These are phyloP conservation scores for Thielaviopsis punctulata DNA, from an alignment of 2,329 filamentous ascomycete species.

Conservation along the genomic window DNA sequence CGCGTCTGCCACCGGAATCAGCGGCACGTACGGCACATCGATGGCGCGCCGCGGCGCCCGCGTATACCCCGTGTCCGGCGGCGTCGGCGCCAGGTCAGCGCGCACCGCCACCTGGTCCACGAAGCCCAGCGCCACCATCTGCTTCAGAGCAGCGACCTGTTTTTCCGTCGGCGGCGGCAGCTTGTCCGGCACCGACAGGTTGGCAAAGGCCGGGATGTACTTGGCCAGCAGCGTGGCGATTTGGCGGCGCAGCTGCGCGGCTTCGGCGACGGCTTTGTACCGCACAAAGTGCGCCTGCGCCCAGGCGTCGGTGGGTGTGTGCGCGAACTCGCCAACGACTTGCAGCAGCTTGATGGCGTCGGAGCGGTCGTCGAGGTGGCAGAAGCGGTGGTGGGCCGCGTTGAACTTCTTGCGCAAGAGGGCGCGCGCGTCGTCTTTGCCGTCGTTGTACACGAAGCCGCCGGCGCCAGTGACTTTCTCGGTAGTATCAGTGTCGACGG, in stretches of 20 bases:
- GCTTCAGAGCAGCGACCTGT: conserved; percentile 65
- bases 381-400: conserved; percentile 60
- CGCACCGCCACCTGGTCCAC: conserved; percentile 89
- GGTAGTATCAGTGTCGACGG: conserved; percentile 25
- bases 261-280: conserved; percentile 73
- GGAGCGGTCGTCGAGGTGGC: conserved; percentile 61
- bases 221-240: conserved; percentile 59
- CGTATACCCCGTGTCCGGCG: conserved; percentile 31
- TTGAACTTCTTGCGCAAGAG: conserved; percentile 45
- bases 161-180: conserved; percentile 44
- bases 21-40: conserved; percentile 78
- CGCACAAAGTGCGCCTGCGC: conserved; percentile 73
- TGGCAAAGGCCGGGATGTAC: conserved; percentile 36
- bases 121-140: conserved; percentile 83
- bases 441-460: conserved; percentile 49
- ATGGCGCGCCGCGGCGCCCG: conserved; percentile 56
- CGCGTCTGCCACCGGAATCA: conserved; percentile 37
- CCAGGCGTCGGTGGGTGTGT: conserved; percentile 54
- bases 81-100: conserved; percentile 63
- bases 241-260: conserved; percentile 65
- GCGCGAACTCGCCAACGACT: conserved; percentile 72
- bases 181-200: conserved; percentile 36
- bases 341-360: conserved; percentile 86
- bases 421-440: conserved; percentile 53
- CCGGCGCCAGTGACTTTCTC: conserved; percentile 1